phyloP scores from a whole-genome alignment of 2,329 filamentous ascomycete genomes.

The Fusarium denticulatum region DNA sequence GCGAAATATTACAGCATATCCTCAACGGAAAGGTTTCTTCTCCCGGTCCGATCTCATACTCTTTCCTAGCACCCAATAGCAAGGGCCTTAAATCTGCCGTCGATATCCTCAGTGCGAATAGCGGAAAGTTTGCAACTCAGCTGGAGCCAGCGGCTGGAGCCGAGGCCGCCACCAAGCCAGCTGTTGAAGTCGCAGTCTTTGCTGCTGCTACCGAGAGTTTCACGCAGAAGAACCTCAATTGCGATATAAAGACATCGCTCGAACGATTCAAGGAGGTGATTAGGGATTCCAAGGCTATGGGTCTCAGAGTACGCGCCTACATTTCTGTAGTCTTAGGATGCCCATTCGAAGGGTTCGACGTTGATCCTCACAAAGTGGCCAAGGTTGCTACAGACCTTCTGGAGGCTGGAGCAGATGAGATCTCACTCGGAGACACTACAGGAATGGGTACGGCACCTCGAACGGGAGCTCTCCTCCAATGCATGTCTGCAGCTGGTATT shows the following conservation, averaged over 20 bases:
- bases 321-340: conserved; percentile 85
- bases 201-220: conserved; percentile 85
- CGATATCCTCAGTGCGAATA: conserved; percentile 62
- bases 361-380: conserved; percentile 70
- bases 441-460: conserved; percentile 86
- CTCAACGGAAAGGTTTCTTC: conserved; percentile 66
- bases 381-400: conserved; percentile 76
- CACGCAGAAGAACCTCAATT: conserved; percentile 84
- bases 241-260: conserved; percentile 78
- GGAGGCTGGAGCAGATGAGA: conserved; percentile 90
- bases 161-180: conserved; percentile 56
- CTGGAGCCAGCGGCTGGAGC: conserved; percentile 53
- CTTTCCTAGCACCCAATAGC: conserved; percentile 82
- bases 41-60: conserved; percentile 71
- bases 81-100: conserved; percentile 75
- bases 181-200: conserved; percentile 80
- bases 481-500: conserved; percentile 73
- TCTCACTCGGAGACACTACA: conserved; percentile 89
- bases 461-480: conserved; percentile 71
- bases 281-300: conserved; percentile 69
- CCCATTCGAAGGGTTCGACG: conserved; percentile 75
- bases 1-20: conserved; percentile 76
- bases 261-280: conserved; percentile 77
- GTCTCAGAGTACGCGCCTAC: conserved; percentile 78
- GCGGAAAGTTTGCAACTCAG: conserved; percentile 61